Evolutionary conservation across 2,329 filamentous ascomycete species (phyloP), one percentile per base, ranked within the genome.

Genomic region (Thermoascus crustaceus): DNA sequence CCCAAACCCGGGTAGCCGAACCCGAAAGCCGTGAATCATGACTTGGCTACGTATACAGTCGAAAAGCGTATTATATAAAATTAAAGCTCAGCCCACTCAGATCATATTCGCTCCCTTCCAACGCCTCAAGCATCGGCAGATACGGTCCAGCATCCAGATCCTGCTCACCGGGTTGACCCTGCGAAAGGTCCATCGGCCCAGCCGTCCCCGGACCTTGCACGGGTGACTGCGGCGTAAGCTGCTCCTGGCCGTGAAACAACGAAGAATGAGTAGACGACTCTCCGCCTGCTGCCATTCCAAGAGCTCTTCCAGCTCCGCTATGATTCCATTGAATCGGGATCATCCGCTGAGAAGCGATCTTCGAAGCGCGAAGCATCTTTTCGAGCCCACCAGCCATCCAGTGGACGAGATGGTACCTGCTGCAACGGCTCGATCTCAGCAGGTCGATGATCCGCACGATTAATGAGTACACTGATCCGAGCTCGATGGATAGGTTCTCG

Each of bases 401-500:
- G 26, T 57, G 52, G 14, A 55, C 52, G 14, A 58, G 42, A 35
- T 58, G 54, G 23, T 56, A 49, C 27, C 49, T 50, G 4, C 51
- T 51, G 11, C 53, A 51, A 7, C 48, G 46, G 9, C 45, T 51
- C 9, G 39, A 30, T 20, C 50, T 49, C 39, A 56, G 51, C 21
- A 56, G 48, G 20, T 53, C 47, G 8, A 54, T 46, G 18, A 58
- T 41, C 10, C 43, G 46, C 17, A 42, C 42, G 17, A 55, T 55
- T 7, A 55, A 45, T 11, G 40, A 41, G 27, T 50, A 43, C 13
- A 51, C 47, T 6, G 44, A 32, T 2, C 36, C 45, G 4, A 47
- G 45, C 22, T 55, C 52, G 14, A 63, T 49, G 2, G 50, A 50
- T 4, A 64, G 48, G 30, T 61, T 57, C 9, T 50, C 47, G 16